Base-by-base conservation (phyloP, 805 yeast species). In the Kluyveromyces nonfermentans region DNA sequence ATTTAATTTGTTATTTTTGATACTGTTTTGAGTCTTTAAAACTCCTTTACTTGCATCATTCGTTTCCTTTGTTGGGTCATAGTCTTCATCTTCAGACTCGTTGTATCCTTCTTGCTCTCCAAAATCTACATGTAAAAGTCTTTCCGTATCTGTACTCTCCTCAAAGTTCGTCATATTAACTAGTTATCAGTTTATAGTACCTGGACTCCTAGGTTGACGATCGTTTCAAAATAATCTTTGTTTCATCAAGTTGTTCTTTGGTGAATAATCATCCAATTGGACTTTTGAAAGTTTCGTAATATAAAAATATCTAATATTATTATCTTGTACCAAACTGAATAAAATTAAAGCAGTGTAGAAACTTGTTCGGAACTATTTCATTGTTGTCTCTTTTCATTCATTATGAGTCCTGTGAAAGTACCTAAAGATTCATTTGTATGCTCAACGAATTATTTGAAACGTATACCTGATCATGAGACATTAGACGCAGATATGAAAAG, bases 391-490 rank as follows among this genome's bases (percentile, higher is more conserved):
- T 25, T 25, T 25, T 25, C 30, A 3, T 25, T 25, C 9, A 25
- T 25, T 14, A 25, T 25, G 41, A 4, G 8, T 7, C 15, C 30
- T 2, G 21, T 10, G 7, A 34, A 38, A 15, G 21, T 38, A 3
- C 17, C 6, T 7, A 48, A 47, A n/a, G 51, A 38, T 22, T 43
- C 40, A 15, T 44, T 41, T 25, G 44, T 41, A 7, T 49, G 45
- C 20, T 54, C 57, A 5, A 49, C 55, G 19, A 60, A 55, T 34
- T 49, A 73, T 59, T 66, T 78, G 57, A 82, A 82, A 59, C 70
- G 89, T 44, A 82, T 81, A 66, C 81, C 78, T 65, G 88, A 82
- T 49, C 86, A 80, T 46, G 66, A 62, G 38, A 55, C 55, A 39
- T 71, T 74, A 37, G 77, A 71, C 46, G 77, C 74, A 43, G 68